A percentile compares a stretch with the other conserved stretches of the same genome.
Evolutionary conservation across 2,329 filamentous ascomycete genomes (phyloP).

Genomic region (Ascochyta rabiei): DNA sequence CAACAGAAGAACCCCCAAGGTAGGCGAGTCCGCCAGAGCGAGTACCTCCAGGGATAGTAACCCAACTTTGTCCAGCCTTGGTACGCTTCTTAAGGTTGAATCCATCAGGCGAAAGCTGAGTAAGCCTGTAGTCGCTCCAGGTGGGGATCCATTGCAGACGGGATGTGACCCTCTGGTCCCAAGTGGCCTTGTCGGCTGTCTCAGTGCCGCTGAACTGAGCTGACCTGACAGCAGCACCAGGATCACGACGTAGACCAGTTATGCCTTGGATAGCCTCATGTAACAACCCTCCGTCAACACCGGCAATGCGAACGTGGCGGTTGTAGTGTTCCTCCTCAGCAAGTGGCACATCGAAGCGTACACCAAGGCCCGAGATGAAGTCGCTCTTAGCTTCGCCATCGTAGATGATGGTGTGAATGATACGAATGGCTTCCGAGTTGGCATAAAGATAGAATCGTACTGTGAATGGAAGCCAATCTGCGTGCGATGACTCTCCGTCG

Average conservation of each 20-base stretch:
- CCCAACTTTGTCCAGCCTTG: constrained; percentile 62
- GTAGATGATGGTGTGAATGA: constrained; percentile 64
- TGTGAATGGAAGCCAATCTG: constrained; percentile 61
- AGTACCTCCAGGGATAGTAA: constrained; percentile 63
- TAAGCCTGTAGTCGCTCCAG: constrained; percentile 64
- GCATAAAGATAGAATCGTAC: constrained; percentile 66
- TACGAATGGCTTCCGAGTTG: constrained; percentile 60
- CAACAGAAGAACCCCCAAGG: constrained; percentile 61
- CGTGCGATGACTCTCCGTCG: constrained; percentile 40
- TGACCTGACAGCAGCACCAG: constrained; percentile 55
- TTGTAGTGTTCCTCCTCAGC: constrained; percentile 61
- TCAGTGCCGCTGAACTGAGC: constrained; percentile 59
- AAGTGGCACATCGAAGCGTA: constrained; percentile 63
- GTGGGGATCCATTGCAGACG: constrained; percentile 62
- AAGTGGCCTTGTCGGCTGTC: constrained; percentile 53
- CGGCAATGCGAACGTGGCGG: constrained; percentile 64
- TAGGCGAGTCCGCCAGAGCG: constrained; percentile 64
- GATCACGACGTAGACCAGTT: constrained; percentile 64
- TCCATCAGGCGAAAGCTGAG: constrained; percentile 65
- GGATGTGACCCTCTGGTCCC: constrained; percentile 55
- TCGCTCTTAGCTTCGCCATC: constrained; percentile 58
- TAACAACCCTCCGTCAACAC: constrained; percentile 61
- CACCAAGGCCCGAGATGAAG: constrained; percentile 61
- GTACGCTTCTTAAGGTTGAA: constrained; percentile 67
- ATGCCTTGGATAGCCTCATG: constrained; percentile 65